phyloP scores from a whole-genome alignment of 352 stramenopile species.

The Phytophthora vignae region DNA sequence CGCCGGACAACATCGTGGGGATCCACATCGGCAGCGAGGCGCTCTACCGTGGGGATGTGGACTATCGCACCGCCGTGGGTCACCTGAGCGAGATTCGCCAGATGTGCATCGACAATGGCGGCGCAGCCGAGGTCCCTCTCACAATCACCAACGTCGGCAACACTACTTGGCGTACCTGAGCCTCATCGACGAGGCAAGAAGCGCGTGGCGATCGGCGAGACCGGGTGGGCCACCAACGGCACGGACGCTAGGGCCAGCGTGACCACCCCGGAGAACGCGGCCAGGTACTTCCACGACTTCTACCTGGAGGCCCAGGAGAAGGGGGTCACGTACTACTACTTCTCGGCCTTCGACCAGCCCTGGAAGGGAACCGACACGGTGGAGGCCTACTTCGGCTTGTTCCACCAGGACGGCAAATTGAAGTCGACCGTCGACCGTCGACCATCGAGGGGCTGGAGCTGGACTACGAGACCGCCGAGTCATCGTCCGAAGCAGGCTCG shows the following conservation, averaged over 20 bases:
- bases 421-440: too few species aligned
- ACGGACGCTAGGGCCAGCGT: background rate
- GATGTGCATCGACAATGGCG: background rate
- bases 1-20: background rate
- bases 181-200: background rate
- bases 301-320: background rate
- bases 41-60: background rate
- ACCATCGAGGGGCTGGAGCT: too few species aligned
- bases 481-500: too few species aligned
- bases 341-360: background rate
- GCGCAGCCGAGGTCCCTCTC: background rate
- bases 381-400: background rate
- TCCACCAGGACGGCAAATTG: background rate
- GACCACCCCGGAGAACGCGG: background rate
- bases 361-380: background rate
- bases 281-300: background rate
- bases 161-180: background rate
- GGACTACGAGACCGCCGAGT: too few species aligned
- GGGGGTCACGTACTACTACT: background rate
- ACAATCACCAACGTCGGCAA: background rate
- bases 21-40: background rate
- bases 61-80: background rate
- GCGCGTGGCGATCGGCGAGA: background rate
- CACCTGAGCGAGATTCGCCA: background rate
- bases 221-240: background rate